Conservation (phyloP, 257 asterid species). For the Plantago major region DNA sequence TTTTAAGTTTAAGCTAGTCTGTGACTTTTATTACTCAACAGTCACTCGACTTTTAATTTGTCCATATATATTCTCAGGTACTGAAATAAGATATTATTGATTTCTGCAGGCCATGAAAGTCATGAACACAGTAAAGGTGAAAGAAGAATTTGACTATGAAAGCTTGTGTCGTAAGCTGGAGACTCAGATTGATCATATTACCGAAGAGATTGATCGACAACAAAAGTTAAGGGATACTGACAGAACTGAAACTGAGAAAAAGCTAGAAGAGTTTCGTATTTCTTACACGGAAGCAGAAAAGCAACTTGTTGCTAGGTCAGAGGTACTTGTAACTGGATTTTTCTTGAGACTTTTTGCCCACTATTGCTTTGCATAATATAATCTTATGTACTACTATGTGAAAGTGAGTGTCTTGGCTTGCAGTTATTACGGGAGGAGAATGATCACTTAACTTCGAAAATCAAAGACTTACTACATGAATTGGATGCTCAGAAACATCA, state of each 20-base stretch:
- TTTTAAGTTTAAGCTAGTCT: not conserved
- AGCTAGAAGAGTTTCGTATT: slow-evolving; percentile 44
- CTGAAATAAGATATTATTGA: slow-evolving; percentile 19
- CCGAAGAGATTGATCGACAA: slow-evolving; percentile 66
- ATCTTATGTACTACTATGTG: slow-evolving; percentile 14
- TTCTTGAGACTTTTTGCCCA: not conserved
- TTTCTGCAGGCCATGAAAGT: slow-evolving; percentile 89
- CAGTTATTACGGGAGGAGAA: slow-evolving; percentile 54
- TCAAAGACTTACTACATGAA: slow-evolving; percentile 36
- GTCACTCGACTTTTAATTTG: slow-evolving; percentile 3
- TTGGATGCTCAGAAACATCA: slow-evolving; percentile 41
- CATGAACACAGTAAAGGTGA: slow-evolving; percentile 64
- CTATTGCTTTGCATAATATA: not conserved
- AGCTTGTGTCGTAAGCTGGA: slow-evolving; percentile 82
- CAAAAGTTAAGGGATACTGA: slow-evolving; percentile 58
- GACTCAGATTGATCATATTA: slow-evolving; percentile 71
- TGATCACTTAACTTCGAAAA: slow-evolving; percentile 32
- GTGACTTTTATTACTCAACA: not conserved
- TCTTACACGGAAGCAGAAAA: slow-evolving; percentile 63
- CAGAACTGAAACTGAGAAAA: slow-evolving; percentile 45
- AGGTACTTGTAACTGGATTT: slow-evolving; percentile 43
- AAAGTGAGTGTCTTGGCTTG: slow-evolving; percentile 15
- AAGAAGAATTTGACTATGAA: slow-evolving; percentile 92
- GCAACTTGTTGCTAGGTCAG: slow-evolving; percentile 52
- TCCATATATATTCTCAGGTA: not conserved